Evolutionary conservation across 2,329 filamentous ascomycete genomes (phyloP).

Genomic region (Fusarium sp.): DNA sequence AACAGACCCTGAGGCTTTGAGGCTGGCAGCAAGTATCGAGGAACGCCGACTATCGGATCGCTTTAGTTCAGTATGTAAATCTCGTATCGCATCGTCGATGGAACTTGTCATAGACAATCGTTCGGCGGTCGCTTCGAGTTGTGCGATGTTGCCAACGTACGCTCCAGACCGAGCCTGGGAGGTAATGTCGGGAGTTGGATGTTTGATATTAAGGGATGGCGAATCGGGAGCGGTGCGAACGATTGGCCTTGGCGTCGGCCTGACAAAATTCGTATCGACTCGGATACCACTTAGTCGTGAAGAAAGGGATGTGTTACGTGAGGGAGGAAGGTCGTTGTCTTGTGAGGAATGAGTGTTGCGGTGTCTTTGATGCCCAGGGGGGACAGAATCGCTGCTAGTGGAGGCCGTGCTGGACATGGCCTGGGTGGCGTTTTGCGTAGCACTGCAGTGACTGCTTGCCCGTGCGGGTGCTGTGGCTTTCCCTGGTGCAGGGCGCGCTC

Average conservation of each 20-base stretch:
- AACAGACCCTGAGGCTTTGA: constrained; percentile 49
- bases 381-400: constrained; percentile 30
- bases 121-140: constrained; percentile 80
- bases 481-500: constrained; percentile 29
- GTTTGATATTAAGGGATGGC: constrained; percentile 60
- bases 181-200: constrained; percentile 72
- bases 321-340: constrained; percentile 29
- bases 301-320: constrained; percentile 31
- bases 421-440: constrained; percentile 36
- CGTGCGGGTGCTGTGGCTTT: constrained; percentile 32
- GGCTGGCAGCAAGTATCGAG: constrained; percentile 66
- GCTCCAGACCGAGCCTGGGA: constrained; percentile 65
- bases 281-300: constrained; percentile 55
- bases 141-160: constrained; percentile 74
- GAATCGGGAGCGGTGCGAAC: constrained; percentile 59
- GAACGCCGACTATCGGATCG: constrained; percentile 74
- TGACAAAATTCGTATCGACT: constrained; percentile 57
- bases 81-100: constrained; percentile 80
- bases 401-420: constrained; percentile 35
- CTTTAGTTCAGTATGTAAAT: constrained; percentile 77
- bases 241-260: constrained; percentile 58
- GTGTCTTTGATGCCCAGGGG: constrained; percentile 42
- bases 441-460: constrained; percentile 37
- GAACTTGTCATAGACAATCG: constrained; percentile 78
- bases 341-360: constrained; percentile 36